These are phyloP conservation scores for Dujonia santamariae DNA, from an alignment of 1,139 yeast species.

Conservation along the genomic window DNA sequence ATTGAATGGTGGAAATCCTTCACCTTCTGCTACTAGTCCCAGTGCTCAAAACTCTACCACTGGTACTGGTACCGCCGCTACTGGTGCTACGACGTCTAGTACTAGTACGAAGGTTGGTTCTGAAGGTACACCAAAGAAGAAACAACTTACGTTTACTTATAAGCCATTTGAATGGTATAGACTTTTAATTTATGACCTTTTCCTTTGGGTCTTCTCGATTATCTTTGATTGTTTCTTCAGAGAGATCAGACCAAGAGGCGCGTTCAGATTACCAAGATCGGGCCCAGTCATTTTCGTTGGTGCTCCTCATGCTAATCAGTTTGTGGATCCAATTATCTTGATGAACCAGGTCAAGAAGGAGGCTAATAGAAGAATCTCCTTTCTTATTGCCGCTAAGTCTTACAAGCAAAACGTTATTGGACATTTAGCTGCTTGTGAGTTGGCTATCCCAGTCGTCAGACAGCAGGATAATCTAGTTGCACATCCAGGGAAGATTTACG, in stretches of 20 bases:
- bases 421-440: slow-evolving; percentile 66
- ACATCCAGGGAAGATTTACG: slow-evolving; percentile 59
- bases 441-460: slow-evolving; percentile 85
- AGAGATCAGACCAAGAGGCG: slow-evolving; percentile 88
- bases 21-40: too few species aligned
- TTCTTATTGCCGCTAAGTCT: slow-evolving; percentile 83
- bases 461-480: slow-evolving; percentile 78
- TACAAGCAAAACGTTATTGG: slow-evolving; percentile 70
- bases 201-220: slow-evolving; percentile 46
- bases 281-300: slow-evolving; percentile 95
- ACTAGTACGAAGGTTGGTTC: too few species aligned
- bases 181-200: slow-evolving; percentile 43
- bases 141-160: too few species aligned
- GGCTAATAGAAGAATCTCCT: slow-evolving; percentile 73
- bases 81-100: background rate
- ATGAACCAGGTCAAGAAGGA: slow-evolving; percentile 78
- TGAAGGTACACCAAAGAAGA: too few species aligned
- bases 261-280: slow-evolving; percentile 74
- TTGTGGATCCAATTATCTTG: slow-evolving; percentile 84
- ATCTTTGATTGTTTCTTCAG: slow-evolving; percentile 68
- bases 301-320: slow-evolving; percentile 97
- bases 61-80: background rate
- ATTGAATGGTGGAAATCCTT: too few species aligned
- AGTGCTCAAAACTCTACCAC: too few species aligned
- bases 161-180: slow-evolving; percentile 28